A percentile compares a stretch with the other conserved stretches of the same genome.
These are phyloP conservation scores for Leccinum fallax DNA, from an alignment of 1,284 basidiomycete genomes.

Conservation along the genomic window DNA sequence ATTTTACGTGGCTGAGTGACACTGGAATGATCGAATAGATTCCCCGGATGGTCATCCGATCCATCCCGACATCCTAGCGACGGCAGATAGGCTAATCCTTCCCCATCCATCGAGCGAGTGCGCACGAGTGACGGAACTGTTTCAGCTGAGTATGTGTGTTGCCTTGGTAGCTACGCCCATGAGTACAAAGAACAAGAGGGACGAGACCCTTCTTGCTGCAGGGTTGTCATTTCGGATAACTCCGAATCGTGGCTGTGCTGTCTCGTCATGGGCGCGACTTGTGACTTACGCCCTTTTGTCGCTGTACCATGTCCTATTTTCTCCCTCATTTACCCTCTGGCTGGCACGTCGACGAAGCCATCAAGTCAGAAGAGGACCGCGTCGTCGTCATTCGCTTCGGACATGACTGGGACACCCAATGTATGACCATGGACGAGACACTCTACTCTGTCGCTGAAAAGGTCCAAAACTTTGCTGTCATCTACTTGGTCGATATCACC, in stretches of 20 bases:
- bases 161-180: background rate
- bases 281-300: background rate
- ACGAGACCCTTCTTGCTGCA: background rate
- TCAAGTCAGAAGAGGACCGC: constrained; percentile 96
- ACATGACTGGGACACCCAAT: constrained; percentile 92
- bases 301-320: constrained; percentile 73
- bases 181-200: background rate
- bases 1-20: constrained; percentile 5
- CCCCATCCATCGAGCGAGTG: background rate
- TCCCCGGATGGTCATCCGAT: background rate
- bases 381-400: constrained; percentile 96
- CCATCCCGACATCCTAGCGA: background rate
- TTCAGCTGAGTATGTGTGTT: background rate
- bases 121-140: background rate
- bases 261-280: background rate
- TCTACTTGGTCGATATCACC: constrained; percentile 95
- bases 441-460: constrained; percentile 92
- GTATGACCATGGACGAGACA: constrained; percentile 99
- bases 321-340: constrained; percentile 91
- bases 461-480: constrained; percentile 98
- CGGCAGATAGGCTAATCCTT: background rate
- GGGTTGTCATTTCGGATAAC: background rate
- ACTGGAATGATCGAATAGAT: background rate
- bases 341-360: constrained; percentile 98
- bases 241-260: constrained; percentile 9